Percentiles rank a stretch among this genome's conserved stretches.
Conservation (phyloP, 257 asterid species). For the Lycium ferocissimum region DNA sequence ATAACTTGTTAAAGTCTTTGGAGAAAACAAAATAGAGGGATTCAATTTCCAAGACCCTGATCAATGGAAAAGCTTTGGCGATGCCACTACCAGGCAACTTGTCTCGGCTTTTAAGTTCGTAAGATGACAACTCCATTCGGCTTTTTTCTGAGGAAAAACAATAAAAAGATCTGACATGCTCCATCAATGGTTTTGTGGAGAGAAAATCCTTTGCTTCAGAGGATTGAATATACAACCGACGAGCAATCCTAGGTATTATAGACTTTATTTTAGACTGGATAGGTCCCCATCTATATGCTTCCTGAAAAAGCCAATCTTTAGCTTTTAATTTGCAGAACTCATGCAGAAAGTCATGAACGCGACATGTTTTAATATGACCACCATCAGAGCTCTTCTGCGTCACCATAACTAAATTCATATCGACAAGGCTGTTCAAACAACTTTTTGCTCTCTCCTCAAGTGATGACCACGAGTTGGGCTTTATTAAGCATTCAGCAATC, state of each 20-base stretch:
- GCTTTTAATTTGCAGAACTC: constrained; percentile 37
- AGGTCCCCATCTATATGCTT: no score
- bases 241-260: neutral
- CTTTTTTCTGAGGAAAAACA: neutral
- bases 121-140: no score
- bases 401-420: constrained; percentile 39
- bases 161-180: neutral
- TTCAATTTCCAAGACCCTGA: neutral
- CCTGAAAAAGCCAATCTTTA: neutral
- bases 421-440: constrained; percentile 34
- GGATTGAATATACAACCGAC: neutral
- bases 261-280: no score
- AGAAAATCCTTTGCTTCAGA: neutral
- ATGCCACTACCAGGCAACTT: no score
- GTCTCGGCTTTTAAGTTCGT: no score
- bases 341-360: constrained; percentile 25
- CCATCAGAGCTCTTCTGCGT: no score
- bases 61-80: neutral
- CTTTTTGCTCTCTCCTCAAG: constrained; percentile 35
- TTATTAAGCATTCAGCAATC: constrained; percentile 38
- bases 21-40: neutral
- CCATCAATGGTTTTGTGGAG: neutral
- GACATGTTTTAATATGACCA: no score
- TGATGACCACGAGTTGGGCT: neutral
- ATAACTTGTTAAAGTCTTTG: no score